Conservation (phyloP, 2,329 filamentous ascomycete genomes). For the Ophioceras dolichostomum region DNA sequence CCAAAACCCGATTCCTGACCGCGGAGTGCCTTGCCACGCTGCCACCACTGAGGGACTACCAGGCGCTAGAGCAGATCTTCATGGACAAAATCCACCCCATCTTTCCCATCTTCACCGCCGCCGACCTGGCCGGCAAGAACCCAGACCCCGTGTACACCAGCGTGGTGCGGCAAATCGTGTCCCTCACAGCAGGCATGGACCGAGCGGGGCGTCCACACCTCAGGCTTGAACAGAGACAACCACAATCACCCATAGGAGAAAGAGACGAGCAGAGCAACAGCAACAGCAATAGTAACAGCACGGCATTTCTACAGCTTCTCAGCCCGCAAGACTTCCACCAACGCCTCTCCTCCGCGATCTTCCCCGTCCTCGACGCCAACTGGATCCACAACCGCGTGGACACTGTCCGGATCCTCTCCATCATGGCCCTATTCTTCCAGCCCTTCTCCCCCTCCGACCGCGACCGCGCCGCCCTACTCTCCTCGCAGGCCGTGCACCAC, state of each 20-base stretch:
- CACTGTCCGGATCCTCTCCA: constrained; percentile 38
- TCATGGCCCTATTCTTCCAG: constrained; percentile 48
- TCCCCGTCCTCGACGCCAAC: constrained; percentile 37
- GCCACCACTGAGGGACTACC: constrained; percentile 33
- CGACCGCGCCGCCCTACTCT: constrained; percentile 40
- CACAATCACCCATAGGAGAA: too few species aligned
- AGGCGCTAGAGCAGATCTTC: constrained; percentile 31
- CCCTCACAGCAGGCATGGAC: constrained; percentile 34
- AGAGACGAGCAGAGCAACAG: too few species aligned
- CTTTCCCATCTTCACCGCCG: constrained; percentile 35
- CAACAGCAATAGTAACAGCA: too few species aligned
- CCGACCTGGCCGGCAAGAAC: constrained; percentile 11
- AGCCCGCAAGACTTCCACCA: constrained; percentile 34
- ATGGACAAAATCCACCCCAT: constrained; percentile 41
- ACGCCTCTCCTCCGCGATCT: constrained; percentile 32
- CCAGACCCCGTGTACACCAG: constrained; percentile 20
- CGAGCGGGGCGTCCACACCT: constrained; percentile 20
- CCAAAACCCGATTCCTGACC: constrained; percentile 6
- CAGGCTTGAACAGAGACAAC: constrained; percentile 27
- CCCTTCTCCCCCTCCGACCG: constrained; percentile 29
- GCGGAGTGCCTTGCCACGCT: constrained; percentile 31
- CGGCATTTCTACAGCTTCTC: constrained; percentile 22
- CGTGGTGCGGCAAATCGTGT: constrained; percentile 40
- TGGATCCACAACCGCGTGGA: constrained; percentile 41
- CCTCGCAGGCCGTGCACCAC: constrained; percentile 42